These are phyloP conservation scores for Schoenoplectus tabernaemontani DNA, from an alignment of 202 grass and related monocot species.

Conservation along the genomic window DNA sequence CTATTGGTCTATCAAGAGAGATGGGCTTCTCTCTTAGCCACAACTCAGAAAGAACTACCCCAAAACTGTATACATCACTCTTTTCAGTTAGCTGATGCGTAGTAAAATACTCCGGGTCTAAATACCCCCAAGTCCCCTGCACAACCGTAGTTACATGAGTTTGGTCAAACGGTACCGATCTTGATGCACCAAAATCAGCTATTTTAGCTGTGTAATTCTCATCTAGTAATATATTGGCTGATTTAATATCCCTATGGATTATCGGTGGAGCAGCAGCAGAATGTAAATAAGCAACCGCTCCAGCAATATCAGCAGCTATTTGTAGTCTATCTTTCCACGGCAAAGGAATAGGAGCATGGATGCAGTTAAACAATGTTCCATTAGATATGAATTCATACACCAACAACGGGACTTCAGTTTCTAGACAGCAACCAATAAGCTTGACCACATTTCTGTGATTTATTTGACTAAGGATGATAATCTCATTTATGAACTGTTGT, in stretches of 20 bases:
- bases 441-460: slow-evolving; percentile 60
- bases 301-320: slow-evolving; percentile 53
- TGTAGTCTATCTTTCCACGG: slow-evolving; percentile 48
- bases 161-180: slow-evolving; percentile 41
- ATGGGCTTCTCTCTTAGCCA: slow-evolving; percentile 41
- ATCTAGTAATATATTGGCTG: slow-evolving; percentile 50
- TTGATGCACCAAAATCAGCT: slow-evolving; percentile 52
- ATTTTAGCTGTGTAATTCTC: slow-evolving; percentile 47
- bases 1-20: slow-evolving; percentile 28
- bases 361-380: slow-evolving; percentile 44
- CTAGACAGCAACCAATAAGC: slow-evolving; percentile 51
- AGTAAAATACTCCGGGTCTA: slow-evolving; percentile 56
- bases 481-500: slow-evolving; percentile 69
- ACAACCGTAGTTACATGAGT: slow-evolving; percentile 62
- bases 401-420: slow-evolving; percentile 46
- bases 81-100: slow-evolving; percentile 32
- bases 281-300: slow-evolving; percentile 50
- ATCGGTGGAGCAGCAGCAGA: slow-evolving; percentile 37
- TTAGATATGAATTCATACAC: slow-evolving; percentile 76
- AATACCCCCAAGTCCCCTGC: slow-evolving; percentile 53
- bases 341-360: slow-evolving; percentile 32
- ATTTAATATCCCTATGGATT: slow-evolving; percentile 54
- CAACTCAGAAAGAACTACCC: slow-evolving; percentile 53
- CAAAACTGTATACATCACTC: slow-evolving; percentile 59
- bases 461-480: slow-evolving; percentile 44